A percentile compares a stretch with the other conserved stretches of the same genome.
These are phyloP conservation scores for Cladochytrium tenue DNA, from an alignment of 371 early-diverging fungal species.

Conservation along the genomic window DNA sequence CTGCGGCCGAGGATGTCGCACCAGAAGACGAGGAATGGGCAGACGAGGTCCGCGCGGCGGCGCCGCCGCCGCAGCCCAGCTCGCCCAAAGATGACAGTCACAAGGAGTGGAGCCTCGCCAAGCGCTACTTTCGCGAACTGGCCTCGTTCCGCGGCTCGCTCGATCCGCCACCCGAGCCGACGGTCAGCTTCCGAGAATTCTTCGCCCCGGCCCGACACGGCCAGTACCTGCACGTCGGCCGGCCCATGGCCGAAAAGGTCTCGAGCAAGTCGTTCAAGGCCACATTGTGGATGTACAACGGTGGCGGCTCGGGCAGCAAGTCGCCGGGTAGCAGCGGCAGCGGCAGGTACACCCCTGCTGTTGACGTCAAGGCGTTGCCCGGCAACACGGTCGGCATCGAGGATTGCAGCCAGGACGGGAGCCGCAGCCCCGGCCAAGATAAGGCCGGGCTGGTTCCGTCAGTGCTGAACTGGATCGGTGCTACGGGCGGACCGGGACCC, in stretches of 20 bases:
- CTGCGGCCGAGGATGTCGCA: conserved; percentile 19
- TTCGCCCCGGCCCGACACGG: conserved; percentile 8
- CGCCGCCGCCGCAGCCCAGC: background rate
- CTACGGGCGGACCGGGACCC: background rate
- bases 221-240: conserved; percentile 30
- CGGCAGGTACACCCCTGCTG: background rate
- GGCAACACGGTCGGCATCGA: background rate
- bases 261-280: conserved; percentile 22
- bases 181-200: conserved; percentile 28
- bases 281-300: conserved; percentile 48
- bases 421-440: no score
- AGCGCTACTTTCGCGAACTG: conserved; percentile 21
- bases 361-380: background rate
- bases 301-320: background rate
- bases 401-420: background rate
- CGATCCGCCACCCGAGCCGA: conserved; percentile 8
- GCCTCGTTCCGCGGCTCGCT: conserved; percentile 33
- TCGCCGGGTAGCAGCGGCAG: background rate
- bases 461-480: conserved; percentile 2
- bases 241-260: conserved; percentile 14
- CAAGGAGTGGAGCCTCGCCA: conserved; percentile 19
- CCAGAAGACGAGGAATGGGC: conserved; percentile 18
- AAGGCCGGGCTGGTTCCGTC: background rate
- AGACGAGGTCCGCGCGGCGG: background rate
- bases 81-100: conserved; percentile 9